phyloP scores from a whole-genome alignment of 2,329 filamentous ascomycete species.

The Penicillium capsulatum region DNA sequence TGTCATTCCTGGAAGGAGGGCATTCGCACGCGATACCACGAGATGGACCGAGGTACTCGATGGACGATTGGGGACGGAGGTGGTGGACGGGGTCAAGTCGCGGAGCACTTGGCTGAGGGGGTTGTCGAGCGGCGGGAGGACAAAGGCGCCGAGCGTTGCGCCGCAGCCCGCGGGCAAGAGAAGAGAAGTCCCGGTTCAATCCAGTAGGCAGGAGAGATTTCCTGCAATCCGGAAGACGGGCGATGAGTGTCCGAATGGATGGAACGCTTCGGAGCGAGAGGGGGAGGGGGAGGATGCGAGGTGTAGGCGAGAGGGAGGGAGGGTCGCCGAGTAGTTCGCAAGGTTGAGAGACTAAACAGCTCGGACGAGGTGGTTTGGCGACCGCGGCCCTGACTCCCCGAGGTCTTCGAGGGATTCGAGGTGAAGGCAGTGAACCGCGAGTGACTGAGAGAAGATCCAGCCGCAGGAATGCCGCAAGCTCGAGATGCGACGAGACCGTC shows the following conservation, averaged over 20 bases:
- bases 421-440: not conserved
- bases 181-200: constrained; percentile 12
- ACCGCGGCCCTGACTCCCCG: not conserved
- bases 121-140: constrained; percentile 25
- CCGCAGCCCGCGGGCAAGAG: constrained; percentile 23
- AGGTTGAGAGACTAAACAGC: constrained; percentile 19
- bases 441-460: not conserved
- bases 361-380: constrained; percentile 2
- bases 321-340: constrained; percentile 19
- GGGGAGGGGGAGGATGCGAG: constrained; percentile 15
- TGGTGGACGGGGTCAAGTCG: constrained; percentile 19
- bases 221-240: constrained; percentile 19
- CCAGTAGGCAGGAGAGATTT: constrained; percentile 19
- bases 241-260: constrained; percentile 14
- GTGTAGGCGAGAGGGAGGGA: constrained; percentile 19
- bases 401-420: constrained; percentile 2
- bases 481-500: constrained; percentile 20
- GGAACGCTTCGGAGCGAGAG: constrained; percentile 13
- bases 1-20: constrained; percentile 40
- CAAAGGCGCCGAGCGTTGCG: constrained; percentile 26
- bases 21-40: constrained; percentile 24
- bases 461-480: constrained; percentile 9
- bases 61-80: constrained; percentile 18
- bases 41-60: constrained; percentile 18
- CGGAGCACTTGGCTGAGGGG: constrained; percentile 24